Percentiles rank a stretch among this genome's conserved stretches.
These are phyloP conservation scores for Pichia cactophila DNA, from an alignment of 1,139 yeast genomes.

Conservation along the genomic window DNA sequence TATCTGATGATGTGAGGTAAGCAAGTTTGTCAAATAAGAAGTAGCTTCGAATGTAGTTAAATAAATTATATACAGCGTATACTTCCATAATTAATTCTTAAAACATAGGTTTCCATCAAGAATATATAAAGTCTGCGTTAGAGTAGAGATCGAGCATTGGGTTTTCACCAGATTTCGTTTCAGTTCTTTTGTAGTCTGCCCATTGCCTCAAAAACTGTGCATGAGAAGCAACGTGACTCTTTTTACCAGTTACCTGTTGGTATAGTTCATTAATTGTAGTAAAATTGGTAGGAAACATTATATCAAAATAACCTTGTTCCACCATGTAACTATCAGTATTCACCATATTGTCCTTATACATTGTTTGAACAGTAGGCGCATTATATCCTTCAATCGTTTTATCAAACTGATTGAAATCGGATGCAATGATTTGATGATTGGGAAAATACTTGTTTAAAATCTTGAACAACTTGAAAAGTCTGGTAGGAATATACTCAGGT, in stretches of 20 bases:
- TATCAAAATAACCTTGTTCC: slow-evolving; percentile 78
- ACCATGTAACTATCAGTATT: slow-evolving; percentile 72
- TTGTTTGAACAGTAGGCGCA: slow-evolving; percentile 81
- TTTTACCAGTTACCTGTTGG: slow-evolving; percentile 55
- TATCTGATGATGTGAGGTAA: too few species aligned
- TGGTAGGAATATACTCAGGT: slow-evolving; percentile 77
- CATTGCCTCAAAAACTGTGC: slow-evolving; percentile 58
- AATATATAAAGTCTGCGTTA: slow-evolving; percentile 66
- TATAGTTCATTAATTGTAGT: slow-evolving; percentile 55
- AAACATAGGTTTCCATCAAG: background rate
- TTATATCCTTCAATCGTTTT: slow-evolving; percentile 58
- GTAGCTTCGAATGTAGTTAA: too few species aligned
- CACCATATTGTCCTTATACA: slow-evolving; percentile 58
- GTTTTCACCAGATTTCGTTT: slow-evolving; percentile 71
- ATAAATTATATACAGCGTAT: too few species aligned
- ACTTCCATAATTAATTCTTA: too few species aligned
- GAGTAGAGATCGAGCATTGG: slow-evolving; percentile 79
- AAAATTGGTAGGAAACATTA: slow-evolving; percentile 82
- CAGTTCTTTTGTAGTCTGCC: slow-evolving; percentile 65
- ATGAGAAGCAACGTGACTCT: slow-evolving; percentile 51
- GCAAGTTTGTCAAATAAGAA: too few species aligned
- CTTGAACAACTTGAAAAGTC: slow-evolving; percentile 59
- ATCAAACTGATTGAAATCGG: slow-evolving; percentile 66
- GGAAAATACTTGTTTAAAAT: slow-evolving; percentile 63
- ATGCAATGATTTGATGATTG: slow-evolving; percentile 60